Base-by-base conservation (phyloP, 176 grass and related monocot species). In the Paspalum notatum region DNA sequence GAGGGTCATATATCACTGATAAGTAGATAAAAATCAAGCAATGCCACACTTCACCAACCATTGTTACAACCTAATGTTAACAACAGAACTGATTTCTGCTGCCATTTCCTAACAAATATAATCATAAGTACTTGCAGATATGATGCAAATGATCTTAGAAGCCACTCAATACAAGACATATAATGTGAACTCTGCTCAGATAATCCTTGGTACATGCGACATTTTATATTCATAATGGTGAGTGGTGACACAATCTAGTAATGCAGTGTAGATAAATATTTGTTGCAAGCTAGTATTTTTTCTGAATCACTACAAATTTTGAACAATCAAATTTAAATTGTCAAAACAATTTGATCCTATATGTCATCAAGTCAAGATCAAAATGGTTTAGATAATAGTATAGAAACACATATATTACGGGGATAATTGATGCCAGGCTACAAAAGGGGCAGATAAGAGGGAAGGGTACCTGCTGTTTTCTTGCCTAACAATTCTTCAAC, bases 401-500 rank as follows among this genome's bases (percentile, higher is more conserved):
- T 16, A 59, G 12, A 53, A 53, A 26, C 26, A 64, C 50, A 47
- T 5, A 38, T 80, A 85, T 37, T 26, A 54, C 32, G 61, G 10
- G 52, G 59, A 41, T 20, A 62, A 4, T 17, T 5, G 26, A 80
- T 17, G 71, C 81, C 10, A 62, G 12, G 26, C 20, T 63, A 63
- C 12, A 61, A 77, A 69, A 48, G 42, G 46, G 80, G 74, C 20
- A 89, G 25, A 52, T 32, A 49, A 81, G 53, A 78, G 13, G 72
- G 39, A 78, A 66, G 24, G 57, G 48, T 82, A 98, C 95, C 86
- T 48, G 42, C 40, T 41, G 42, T 63, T 71, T 86, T 81, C 17
- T 86, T 84, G 63, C 82, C 78, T 78, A 88, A 55, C 14, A 95
- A 85, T 10, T 98, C 95, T 71, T 94, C 86, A 67, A 89, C 75